A percentile compares a stretch with the other conserved stretches of the same genome.
Conservation (phyloP, 768 basidiomycete genomes). For the Scleroderma citrinum region DNA sequence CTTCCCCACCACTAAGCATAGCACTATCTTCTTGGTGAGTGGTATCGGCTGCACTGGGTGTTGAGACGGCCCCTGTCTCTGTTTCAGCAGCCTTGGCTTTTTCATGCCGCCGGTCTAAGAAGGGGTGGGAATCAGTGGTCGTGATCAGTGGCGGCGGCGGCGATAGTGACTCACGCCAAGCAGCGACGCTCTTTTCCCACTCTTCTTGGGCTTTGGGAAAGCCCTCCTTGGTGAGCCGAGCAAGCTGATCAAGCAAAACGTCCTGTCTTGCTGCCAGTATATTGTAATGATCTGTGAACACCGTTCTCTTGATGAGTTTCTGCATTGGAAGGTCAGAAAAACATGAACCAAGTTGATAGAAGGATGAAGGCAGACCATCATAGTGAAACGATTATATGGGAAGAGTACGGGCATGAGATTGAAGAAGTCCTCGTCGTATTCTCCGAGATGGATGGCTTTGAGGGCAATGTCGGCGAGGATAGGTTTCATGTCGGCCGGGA, state of each 20-base stretch:
- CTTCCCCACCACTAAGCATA: slow-evolving; percentile 20
- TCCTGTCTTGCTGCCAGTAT: slow-evolving; percentile 66
- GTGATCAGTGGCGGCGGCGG: neutral
- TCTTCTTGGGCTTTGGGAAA: slow-evolving; percentile 69
- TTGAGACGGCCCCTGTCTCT: slow-evolving; percentile 28
- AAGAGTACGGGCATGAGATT: slow-evolving; percentile 81
- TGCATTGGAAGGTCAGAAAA: slow-evolving; percentile 26
- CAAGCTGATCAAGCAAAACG: slow-evolving; percentile 57
- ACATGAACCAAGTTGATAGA: neutral
- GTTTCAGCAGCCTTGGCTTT: slow-evolving; percentile 35
- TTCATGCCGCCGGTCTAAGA: slow-evolving; percentile 51
- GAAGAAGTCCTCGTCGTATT: slow-evolving; percentile 93
- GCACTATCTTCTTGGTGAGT: slow-evolving; percentile 28
- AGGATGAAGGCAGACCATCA: slow-evolving; percentile 52
- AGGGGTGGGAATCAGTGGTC: neutral
- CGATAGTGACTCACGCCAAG: slow-evolving; percentile 54
- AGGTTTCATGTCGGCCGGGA: slow-evolving; percentile 77
- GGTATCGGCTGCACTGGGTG: slow-evolving; percentile 18
- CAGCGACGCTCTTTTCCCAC: slow-evolving; percentile 61
- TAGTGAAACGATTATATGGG: slow-evolving; percentile 93
- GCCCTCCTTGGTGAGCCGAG: slow-evolving; percentile 53
- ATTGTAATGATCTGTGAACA: slow-evolving; percentile 67
- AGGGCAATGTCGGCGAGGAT: slow-evolving; percentile 64
- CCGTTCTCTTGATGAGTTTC: slow-evolving; percentile 93
- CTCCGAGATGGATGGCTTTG: slow-evolving; percentile 73